phyloP scores from a whole-genome alignment of 176 grass and related monocot species.

The Phoenix dactylifera region DNA sequence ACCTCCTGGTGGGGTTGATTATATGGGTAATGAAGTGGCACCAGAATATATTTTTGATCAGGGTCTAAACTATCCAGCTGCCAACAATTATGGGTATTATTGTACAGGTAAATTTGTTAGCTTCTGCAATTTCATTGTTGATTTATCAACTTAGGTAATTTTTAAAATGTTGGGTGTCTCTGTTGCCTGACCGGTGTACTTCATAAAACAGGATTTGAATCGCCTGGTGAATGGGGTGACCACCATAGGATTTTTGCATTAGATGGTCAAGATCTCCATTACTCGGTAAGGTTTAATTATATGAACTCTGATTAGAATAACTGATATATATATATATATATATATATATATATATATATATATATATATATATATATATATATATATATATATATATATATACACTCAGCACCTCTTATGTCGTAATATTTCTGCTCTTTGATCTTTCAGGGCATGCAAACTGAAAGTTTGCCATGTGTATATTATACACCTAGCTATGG shows the following conservation, averaged over 20 bases:
- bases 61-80: conserved; percentile 48
- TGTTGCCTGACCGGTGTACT: not conserved
- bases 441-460: conserved; percentile 37
- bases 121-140: not conserved
- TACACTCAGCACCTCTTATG: too few relatives aligned
- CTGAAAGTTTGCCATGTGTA: conserved; percentile 41
- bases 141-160: not conserved
- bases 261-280: conserved; percentile 65
- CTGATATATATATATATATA: too few relatives aligned
- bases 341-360: too few relatives aligned
- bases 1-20: conserved; percentile 24
- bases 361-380: too few relatives aligned
- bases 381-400: too few relatives aligned
- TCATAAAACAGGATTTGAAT: conserved; percentile 39
- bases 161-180: not conserved
- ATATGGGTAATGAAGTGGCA: conserved; percentile 28
- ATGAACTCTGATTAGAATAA: too few relatives aligned
- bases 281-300: conserved; percentile 35
- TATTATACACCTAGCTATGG: conserved; percentile 61
- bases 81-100: conserved; percentile 45
- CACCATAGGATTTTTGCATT: conserved; percentile 40
- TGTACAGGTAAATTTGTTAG: conserved; percentile 27
- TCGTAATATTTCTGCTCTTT: too few relatives aligned
- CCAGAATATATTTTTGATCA: conserved; percentile 46
- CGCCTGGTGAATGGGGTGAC: conserved; percentile 63